A percentile compares a stretch with the other conserved stretches of the same genome.
phyloP scores from a whole-genome alignment of 1,284 basidiomycete genomes.

The Microbotryum scabiosae region DNA sequence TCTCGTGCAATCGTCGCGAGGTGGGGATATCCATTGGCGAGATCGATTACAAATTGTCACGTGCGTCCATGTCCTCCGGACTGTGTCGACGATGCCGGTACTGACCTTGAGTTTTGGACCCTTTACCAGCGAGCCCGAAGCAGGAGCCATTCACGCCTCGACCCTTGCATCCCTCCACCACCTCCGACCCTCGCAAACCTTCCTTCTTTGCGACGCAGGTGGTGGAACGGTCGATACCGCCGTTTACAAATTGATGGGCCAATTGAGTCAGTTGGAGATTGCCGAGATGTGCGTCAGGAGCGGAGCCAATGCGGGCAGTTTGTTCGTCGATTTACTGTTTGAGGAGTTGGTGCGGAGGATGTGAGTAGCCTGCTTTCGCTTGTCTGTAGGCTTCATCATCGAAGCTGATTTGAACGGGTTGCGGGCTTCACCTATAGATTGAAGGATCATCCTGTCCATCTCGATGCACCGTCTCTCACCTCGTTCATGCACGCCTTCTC shows the following conservation, averaged over 20 bases:
- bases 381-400: constrained; percentile 50
- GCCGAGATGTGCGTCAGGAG: constrained; percentile 73
- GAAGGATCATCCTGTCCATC: constrained; percentile 64
- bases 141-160: constrained; percentile 72
- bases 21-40: constrained; percentile 64
- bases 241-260: constrained; percentile 69
- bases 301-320: constrained; percentile 68
- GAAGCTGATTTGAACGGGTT: constrained; percentile 37
- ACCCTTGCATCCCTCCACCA: constrained; percentile 65
- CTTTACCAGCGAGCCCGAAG: constrained; percentile 58
- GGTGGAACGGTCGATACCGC: constrained; percentile 68
- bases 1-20: constrained; percentile 58
- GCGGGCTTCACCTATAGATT: constrained; percentile 44
- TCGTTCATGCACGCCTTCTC: constrained; percentile 60
- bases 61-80: constrained; percentile 37
- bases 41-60: constrained; percentile 71
- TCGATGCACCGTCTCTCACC: constrained; percentile 63
- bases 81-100: too few species aligned
- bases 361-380: constrained; percentile 37
- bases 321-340: constrained; percentile 73
- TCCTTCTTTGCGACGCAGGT: constrained; percentile 71
- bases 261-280: constrained; percentile 64
- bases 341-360: constrained; percentile 61
- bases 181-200: constrained; percentile 63
- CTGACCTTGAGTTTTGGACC: too few species aligned